phyloP scores from a whole-genome alignment of 2,329 filamentous ascomycete species.

The Didymella glomerata region DNA sequence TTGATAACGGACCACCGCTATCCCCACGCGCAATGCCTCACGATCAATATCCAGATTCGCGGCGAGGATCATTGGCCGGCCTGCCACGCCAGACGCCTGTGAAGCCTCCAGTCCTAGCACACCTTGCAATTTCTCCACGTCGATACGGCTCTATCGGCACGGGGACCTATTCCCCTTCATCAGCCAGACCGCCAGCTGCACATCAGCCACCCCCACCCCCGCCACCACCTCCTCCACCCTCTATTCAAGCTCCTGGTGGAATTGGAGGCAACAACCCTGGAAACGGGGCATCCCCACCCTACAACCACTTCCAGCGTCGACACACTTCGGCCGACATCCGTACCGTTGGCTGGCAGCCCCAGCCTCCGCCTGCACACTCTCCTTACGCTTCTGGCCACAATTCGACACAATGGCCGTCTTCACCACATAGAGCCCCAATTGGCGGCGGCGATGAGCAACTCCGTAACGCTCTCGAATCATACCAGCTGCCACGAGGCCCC shows the following conservation, averaged over 20 bases:
- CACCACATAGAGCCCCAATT: constrained; percentile 61
- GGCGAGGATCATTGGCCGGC: constrained; percentile 70
- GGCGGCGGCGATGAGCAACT: constrained; percentile 72
- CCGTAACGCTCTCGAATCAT: constrained; percentile 73
- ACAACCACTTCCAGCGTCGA: constrained; percentile 75
- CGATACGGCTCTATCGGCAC: constrained; percentile 88
- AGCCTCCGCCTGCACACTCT: constrained; percentile 61
- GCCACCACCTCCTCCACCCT: constrained; percentile 70
- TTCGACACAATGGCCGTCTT: constrained; percentile 72
- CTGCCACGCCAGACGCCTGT: constrained; percentile 70
- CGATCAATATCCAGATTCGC: constrained; percentile 70
- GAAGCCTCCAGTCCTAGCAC: constrained; percentile 81
- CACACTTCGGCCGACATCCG: constrained; percentile 97
- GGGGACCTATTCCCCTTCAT: constrained; percentile 72
- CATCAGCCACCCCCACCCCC: constrained; percentile 65
- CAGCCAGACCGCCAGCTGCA: constrained; percentile 75
- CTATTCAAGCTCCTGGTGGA: constrained; percentile 68
- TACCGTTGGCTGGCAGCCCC: constrained; percentile 70
- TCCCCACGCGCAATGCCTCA: constrained; percentile 88
- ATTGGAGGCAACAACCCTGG: constrained; percentile 60
- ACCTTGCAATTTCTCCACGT: constrained; percentile 78
- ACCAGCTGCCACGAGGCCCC: constrained; percentile 67
- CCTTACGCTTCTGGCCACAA: constrained; percentile 72
- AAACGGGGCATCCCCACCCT: constrained; percentile 62
- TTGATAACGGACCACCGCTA: constrained; percentile 71